Base-by-base conservation (phyloP, 495 filamentous ascomycete species). In the Chaetomium fimeti region DNA sequence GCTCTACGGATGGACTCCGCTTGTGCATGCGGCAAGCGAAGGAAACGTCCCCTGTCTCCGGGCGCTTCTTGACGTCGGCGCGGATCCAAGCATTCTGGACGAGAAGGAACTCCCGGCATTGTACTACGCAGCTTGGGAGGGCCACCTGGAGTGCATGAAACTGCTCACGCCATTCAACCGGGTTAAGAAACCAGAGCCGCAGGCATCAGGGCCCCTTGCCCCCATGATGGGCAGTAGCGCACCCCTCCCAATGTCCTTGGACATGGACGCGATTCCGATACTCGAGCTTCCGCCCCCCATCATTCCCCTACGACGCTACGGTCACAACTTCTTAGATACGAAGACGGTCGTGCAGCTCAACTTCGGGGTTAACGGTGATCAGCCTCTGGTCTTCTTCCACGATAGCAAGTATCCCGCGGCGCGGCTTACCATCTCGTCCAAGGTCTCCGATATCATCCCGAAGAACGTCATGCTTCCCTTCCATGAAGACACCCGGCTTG, bases 81-180 rank as follows among this genome's bases (percentile, higher is more conserved):
- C 88, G 25, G 84, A 91, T 69, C 83, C 87, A 8, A 84, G 88
- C 61, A 88, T 91, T 51, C 74, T 88, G 29, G 94, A 98, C 71
- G 94, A 98, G 75, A 98, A 98, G 74, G 89, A 87, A 22, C 81
- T 97, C 8, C 91, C 92, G 5, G 92, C 94, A 9, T 91, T 97
- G 89, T 98, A 98, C 75, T 98, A 98, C 77, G 95, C 94, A 22
- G 92, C 93, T 0, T 98, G 95, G 95, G 94, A 98, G 80, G 95
- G 95, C 1, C 90, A 97, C 73, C 76, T 97, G 57, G 89, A 93
- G 71, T 97, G 93, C 74, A 97, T 98, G 90, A 84, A 88, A 60
- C 83, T 96, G 16, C 85, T 98, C 22, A 88, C 89, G 69, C 87
- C 79, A 53, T 77, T 79, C 58, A 76, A 81, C 71, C 75, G 67